Evolutionary conservation across 2,329 filamentous ascomycete species (phyloP), one percentile per base, ranked within the genome.

Genomic region (Hirsutella rhossiliensis): DNA sequence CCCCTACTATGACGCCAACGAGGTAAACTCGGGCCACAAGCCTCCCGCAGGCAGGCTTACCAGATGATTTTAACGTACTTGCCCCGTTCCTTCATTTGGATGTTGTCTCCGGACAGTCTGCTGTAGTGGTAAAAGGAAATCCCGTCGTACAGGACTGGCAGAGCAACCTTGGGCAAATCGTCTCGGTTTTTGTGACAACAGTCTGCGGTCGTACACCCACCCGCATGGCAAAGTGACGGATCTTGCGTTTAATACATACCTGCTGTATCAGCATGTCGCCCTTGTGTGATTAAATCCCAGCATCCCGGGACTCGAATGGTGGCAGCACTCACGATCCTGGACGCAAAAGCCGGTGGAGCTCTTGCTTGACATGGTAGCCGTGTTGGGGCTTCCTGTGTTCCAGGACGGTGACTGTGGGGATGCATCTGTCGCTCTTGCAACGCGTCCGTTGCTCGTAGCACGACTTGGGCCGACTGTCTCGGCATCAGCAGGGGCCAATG

Each of bases 281-380:
- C 9, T 27, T 27, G 23, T 9, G 23, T 27, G 3, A 27, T 27
- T 9, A 27, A 2, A 9, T 7, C 23, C 23, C 23, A 27, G 3
- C 23, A 27, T 9, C 3, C 9, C 5, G 23, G 23, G 23, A 7
- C 23, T 23, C 23, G n/a, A n/a, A n/a, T n/a, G n/a, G n/a, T n/a
- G 15, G 29, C 13, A n/a, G 9, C 30, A 38, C 45, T 47, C 29
- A 51, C 50, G 11, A 30, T 51, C 50, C 5, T 40, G 39, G n/a
- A 52, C 50, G 43, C 50, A 52, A 20, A 45, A 48, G 5, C 44
- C 46, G 12, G 37, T 47, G 5, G 42, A 45, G 43, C 50, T 51
- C 28, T 51, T 11, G 19, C 28, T 51, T 11, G 19, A 44, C 48
- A 11, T 32, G 40, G 41, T 47, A 51, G 7, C 46, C 49, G 15